phyloP scores from a whole-genome alignment of 2,329 filamentous ascomycete genomes.

The Colletotrichum sp. region DNA sequence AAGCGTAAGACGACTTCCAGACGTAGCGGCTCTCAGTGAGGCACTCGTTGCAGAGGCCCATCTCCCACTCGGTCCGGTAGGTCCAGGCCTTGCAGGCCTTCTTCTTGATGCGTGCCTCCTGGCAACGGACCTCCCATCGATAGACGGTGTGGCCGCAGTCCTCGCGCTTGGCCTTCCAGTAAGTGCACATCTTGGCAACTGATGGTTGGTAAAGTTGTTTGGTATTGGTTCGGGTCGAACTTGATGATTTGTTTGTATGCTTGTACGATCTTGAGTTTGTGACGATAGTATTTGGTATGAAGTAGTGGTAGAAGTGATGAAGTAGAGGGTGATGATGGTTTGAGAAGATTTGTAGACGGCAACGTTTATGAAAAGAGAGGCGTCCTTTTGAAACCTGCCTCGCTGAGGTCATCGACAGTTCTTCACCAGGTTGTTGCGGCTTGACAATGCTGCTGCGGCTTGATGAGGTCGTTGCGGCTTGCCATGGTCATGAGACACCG shows the following conservation, averaged over 20 bases:
- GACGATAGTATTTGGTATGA: not conserved
- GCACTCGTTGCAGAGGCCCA: constrained; percentile 1
- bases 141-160: not conserved
- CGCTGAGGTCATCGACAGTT: not conserved
- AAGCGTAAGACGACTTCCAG: not conserved
- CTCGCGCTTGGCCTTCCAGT: not conserved
- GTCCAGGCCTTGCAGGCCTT: not conserved
- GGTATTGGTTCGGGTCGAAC: not conserved
- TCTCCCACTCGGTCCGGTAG: not conserved
- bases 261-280: not conserved
- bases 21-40: not conserved
- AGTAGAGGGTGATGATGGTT: not conserved
- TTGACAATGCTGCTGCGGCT: not conserved
- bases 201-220: not conserved
- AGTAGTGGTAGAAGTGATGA: not conserved
- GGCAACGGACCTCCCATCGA: not conserved
- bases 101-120: not conserved
- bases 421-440: not conserved
- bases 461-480: not conserved
- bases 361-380: not conserved
- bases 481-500: not conserved
- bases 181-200: not conserved
- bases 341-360: not conserved
- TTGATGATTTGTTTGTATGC: not conserved
- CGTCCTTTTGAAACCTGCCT: not conserved